Conservation (phyloP, 1,284 basidiomycete species). For the Thecaphora frezii region DNA sequence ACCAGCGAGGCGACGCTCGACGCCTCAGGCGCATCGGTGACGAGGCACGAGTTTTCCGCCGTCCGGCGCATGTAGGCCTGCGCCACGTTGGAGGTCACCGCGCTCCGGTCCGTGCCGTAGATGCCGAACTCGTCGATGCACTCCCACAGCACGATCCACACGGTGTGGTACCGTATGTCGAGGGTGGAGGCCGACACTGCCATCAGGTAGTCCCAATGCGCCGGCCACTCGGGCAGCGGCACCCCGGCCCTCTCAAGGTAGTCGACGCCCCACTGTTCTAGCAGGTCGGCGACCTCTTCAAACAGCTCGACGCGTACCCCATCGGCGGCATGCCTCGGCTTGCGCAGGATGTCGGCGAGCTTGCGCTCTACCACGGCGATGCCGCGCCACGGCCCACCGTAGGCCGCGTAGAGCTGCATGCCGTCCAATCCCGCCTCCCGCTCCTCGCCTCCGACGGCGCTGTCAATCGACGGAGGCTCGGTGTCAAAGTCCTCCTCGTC, state of each 20-base stretch:
- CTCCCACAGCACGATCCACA: constrained; percentile 67
- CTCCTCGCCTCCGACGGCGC: constrained; percentile 1
- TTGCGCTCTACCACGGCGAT: constrained; percentile 69
- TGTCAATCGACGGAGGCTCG: constrained; percentile 21
- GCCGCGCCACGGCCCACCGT: constrained; percentile 21
- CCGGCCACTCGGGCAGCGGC: constrained; percentile 69
- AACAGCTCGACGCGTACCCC: constrained; percentile 74
- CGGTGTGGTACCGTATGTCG: constrained; percentile 81
- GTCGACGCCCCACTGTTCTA: constrained; percentile 74
- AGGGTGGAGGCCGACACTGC: constrained; percentile 75
- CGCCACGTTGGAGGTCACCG: constrained; percentile 25
- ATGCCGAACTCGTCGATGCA: constrained; percentile 78
- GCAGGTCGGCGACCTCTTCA: constrained; percentile 66
- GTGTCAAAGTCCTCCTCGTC: constrained; percentile 57
- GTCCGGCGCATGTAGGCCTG: constrained; percentile 11
- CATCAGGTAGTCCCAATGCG: constrained; percentile 85
- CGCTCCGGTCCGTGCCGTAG: constrained; percentile 25
- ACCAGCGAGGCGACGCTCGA: constrained; percentile 18
- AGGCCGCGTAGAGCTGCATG: constrained; percentile 27
- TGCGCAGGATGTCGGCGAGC: constrained; percentile 77
- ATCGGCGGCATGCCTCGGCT: constrained; percentile 70
- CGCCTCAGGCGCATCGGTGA: constrained; percentile 32
- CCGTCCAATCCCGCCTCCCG: constrained; percentile 5
- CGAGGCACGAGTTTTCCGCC: constrained; percentile 63
- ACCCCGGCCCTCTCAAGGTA: constrained; percentile 78